A percentile compares a stretch with the other conserved stretches of the same genome.
These are phyloP conservation scores for Talaromyces sp. DNA, from an alignment of 2,329 filamentous ascomycete genomes.

Conservation along the genomic window DNA sequence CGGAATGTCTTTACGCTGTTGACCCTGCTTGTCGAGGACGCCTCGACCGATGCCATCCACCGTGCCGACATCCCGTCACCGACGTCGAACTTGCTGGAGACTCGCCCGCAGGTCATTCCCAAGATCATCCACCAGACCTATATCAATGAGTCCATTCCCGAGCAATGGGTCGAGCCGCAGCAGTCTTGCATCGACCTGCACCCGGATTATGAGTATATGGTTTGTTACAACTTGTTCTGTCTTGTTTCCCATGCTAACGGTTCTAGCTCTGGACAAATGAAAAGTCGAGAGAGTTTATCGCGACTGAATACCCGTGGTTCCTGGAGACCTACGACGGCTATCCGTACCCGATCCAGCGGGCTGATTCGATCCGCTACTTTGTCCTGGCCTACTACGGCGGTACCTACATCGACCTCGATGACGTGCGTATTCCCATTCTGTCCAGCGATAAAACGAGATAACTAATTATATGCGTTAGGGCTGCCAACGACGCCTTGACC, in stretches of 20 bases:
- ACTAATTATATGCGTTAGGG: conserved; percentile 43
- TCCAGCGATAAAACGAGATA: background rate
- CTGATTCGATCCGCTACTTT: conserved; percentile 76
- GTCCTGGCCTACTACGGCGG: conserved; percentile 71
- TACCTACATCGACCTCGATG: conserved; percentile 75
- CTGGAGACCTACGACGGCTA: conserved; percentile 69
- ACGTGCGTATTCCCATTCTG: conserved; percentile 38
- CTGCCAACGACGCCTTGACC: conserved; percentile 63
- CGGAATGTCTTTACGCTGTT: conserved; percentile 67
- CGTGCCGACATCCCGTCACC: conserved; percentile 61
- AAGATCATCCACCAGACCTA: conserved; percentile 77
- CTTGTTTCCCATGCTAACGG: conserved; percentile 16
- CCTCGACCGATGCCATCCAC: conserved; percentile 60
- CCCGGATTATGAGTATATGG: conserved; percentile 68
- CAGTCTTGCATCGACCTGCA: conserved; percentile 63
- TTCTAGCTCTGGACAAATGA: conserved; percentile 69
- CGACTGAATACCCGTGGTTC: conserved; percentile 71
- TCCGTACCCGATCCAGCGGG: conserved; percentile 68
- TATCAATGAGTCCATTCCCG: conserved; percentile 63
- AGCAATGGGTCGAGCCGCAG: conserved; percentile 60
- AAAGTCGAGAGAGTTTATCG: conserved; percentile 65
- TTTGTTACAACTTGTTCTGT: conserved; percentile 35
- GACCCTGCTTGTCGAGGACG: conserved; percentile 63
- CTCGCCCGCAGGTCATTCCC: conserved; percentile 59
- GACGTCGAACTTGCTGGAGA: conserved; percentile 55